Conservation (phyloP, 768 basidiomycete genomes). For the Naganishia kalamii region DNA sequence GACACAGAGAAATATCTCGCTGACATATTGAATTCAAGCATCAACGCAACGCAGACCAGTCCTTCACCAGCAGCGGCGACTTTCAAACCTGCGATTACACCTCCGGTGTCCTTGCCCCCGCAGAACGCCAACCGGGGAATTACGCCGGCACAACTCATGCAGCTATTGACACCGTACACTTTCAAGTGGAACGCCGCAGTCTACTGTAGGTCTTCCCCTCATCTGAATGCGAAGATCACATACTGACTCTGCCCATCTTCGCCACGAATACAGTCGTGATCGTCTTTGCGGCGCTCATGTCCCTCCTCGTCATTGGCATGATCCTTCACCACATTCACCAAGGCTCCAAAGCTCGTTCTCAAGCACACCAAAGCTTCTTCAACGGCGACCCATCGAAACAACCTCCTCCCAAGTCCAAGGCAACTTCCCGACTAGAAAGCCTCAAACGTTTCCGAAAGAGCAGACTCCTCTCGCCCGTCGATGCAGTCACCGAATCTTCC, state of each 20-base stretch:
- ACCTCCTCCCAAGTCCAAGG: not conserved
- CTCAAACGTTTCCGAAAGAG: not conserved
- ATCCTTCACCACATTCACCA: not conserved
- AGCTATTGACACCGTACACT: not conserved
- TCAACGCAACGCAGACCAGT: not conserved
- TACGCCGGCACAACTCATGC: not conserved
- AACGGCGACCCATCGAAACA: not conserved
- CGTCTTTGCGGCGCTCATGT: not conserved
- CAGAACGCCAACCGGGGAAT: not conserved
- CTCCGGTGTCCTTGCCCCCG: not conserved
- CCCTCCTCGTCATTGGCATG: not conserved
- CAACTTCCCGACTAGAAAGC: not conserved
- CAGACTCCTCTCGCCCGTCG: not conserved
- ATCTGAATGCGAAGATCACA: not conserved
- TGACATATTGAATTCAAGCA: too few relatives aligned
- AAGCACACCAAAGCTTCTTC: not conserved
- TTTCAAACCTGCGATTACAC: not conserved
- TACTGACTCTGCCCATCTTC: not conserved
- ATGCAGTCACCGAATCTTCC: not conserved
- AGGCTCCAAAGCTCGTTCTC: not conserved
- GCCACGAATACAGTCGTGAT: not conserved
- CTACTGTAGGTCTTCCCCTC: conserved; percentile 2
- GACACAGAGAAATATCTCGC: too few relatives aligned
- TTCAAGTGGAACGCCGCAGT: conserved; percentile 14
- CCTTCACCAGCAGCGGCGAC: not conserved